Percentiles rank a stretch among this genome's conserved stretches.
phyloP scores from a whole-genome alignment of 208 protist species.

The Spongospora subterranea region DNA sequence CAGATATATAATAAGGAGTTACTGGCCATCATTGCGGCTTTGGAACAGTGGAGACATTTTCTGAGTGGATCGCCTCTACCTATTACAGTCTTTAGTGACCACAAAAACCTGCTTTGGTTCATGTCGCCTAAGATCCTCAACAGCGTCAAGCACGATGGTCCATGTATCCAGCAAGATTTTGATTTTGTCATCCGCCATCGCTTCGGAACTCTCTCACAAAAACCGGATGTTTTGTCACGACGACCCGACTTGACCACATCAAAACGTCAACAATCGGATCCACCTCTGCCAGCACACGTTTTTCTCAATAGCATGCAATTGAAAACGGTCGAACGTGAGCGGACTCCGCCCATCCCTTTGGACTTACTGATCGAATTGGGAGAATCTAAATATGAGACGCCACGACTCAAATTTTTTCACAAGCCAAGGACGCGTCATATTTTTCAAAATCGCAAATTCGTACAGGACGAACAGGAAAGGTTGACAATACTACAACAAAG shows the following conservation, averaged over 20 bases:
- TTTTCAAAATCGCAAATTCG: background rate
- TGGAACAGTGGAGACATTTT: background rate
- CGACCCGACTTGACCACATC: background rate
- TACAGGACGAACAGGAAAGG: background rate
- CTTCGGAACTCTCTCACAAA: background rate
- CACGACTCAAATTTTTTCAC: too few relatives aligned
- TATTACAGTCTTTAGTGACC: background rate
- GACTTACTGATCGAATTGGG: too few relatives aligned
- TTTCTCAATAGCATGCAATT: background rate
- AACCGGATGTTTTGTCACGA: background rate
- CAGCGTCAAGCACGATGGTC: background rate
- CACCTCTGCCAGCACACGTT: background rate
- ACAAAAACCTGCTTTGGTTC: background rate
- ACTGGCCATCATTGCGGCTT: background rate
- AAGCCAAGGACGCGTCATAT: background rate
- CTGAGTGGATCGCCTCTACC: background rate
- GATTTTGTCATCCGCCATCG: background rate
- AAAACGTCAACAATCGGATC: background rate
- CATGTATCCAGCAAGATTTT: background rate
- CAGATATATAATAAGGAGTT: background rate
- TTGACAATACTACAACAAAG: background rate
- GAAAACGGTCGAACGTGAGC: too few relatives aligned
- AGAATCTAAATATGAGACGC: too few relatives aligned
- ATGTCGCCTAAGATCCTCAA: background rate
- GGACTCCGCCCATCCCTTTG: too few relatives aligned